Base-by-base conservation (phyloP, 352 stramenopile species). In the Phytophthora aleatoria region DNA sequence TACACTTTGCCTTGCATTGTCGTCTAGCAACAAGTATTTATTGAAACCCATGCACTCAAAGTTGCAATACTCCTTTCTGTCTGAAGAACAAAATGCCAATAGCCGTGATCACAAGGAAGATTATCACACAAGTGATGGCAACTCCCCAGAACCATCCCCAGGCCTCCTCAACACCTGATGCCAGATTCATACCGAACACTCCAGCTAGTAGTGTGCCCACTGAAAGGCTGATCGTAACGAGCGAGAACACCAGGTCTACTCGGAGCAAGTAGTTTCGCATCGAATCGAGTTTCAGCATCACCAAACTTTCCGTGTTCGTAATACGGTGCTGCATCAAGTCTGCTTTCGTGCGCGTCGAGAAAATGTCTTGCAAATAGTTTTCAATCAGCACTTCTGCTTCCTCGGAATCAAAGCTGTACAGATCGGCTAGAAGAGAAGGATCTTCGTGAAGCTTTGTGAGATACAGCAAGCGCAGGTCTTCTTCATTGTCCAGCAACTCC, bases 341-440 rank as follows among this genome's bases (percentile, higher is more conserved):
- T 8, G 79, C 80, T 38, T 83, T 91, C 9, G 82, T 88, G 9
- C 76, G 75, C 1, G 79, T 91, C 9, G 83, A 83, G 51, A 88
- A 83, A 27, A 92, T 92, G 42, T 92, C 79, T 36, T 89, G 79
- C n/a, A 91, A 57, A 43, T 91, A 91, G 26, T 83, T 87, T 52
- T 91, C 79, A 27, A 91, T 69, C 44, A 91, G 51, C 0, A 76
- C 77, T 58, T 90, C 81, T 3, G 78, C 81, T 62, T 88, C 79
- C 67, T 90, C 81, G 6, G 79, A 83, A 56, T 90, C 81, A 38
- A 87, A 85, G 27, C 74, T 83, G 61, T 73, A 87, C 16, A 85
- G 41, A 61, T 85, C 67, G 11, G 44, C 36, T 7, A 50, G 44
- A 50, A 16, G 70, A 57, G 8, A 85, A 55, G 81, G 77, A 5